Base-by-base conservation (phyloP, 441 rosid genomes). In the Erodium chrysanthum region DNA sequence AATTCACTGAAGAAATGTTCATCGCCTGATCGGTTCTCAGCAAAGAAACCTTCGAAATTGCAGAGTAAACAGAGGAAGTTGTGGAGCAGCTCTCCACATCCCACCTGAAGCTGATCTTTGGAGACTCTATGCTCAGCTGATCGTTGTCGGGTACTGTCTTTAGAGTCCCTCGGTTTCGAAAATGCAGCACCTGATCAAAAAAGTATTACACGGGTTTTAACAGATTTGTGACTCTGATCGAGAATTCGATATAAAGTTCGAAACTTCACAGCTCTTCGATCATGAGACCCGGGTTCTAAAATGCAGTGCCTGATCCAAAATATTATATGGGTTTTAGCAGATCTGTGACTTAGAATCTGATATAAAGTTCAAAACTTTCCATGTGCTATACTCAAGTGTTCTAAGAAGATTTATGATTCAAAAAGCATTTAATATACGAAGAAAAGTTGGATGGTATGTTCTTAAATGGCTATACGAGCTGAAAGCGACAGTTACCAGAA, bases 51-150 rank as follows among this genome's bases (percentile, higher is more conserved):
- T 73, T 52, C 37, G 92, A 82, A 65, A 83, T 73, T 5, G 76
- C 81, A 1, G 92, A 80, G 78, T 73, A 82, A 7, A 73, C 76
- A 18, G 89, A 80, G 42, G 85, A 83, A 29, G 72, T 27, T 23
- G 87, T 80, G 75, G 88, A 84, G 76, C 82, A 79, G 78, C 91
- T 89, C 63, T 89, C 92, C 31, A 77, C 80, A 29, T 91, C 92
- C 95, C 95, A 86, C 74, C 88, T 77, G 71, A 91, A 78, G 70
- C 95, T 88, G 66, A 89, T 86, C 72, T 84, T 88, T 0, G 87
- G 87, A 29, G 92, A 89, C 25, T 82, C 91, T 35, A 52, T 73
- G 84, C 83, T 88, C 9, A 75, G 67, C 65, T 78, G 83, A 56
- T 84, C 85, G 66, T 80, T 77, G 20, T 84, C 88, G 52, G 82